A percentile compares a stretch with the other conserved stretches of the same genome.
phyloP scores from a whole-genome alignment of 805 yeast genomes.

The Candida stauntonica region DNA sequence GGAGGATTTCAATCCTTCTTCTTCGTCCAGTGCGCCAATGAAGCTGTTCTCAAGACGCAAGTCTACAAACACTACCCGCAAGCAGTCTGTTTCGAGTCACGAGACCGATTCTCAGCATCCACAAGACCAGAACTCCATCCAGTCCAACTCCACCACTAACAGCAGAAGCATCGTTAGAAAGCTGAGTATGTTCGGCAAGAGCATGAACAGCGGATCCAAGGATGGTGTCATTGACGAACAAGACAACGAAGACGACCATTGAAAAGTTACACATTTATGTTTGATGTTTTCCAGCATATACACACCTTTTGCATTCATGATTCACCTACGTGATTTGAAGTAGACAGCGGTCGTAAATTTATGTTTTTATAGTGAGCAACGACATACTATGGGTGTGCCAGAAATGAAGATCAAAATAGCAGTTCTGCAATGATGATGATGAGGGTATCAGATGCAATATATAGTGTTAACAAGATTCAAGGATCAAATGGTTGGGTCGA shows the following conservation, averaged over 20 bases:
- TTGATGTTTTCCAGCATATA: no score
- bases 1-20: slow-evolving; percentile 20
- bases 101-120: slow-evolving; percentile 3
- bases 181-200: slow-evolving; percentile 24
- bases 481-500: slow-evolving; percentile 23
- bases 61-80: slow-evolving; percentile 15
- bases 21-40: slow-evolving; percentile 14
- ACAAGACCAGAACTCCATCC: slow-evolving; percentile 11
- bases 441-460: neutral
- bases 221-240: slow-evolving; percentile 21
- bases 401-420: no score
- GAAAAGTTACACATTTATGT: no score
- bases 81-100: slow-evolving; percentile 21
- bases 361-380: no score
- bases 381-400: no score
- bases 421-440: no score
- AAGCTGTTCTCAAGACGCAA: slow-evolving; percentile 23
- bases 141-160: slow-evolving; percentile 15
- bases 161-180: slow-evolving; percentile 22
- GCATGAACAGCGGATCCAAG: slow-evolving; percentile 9
- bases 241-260: slow-evolving; percentile 14
- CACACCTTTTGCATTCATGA: no score
- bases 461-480: no score
- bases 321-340: no score
- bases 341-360: no score